A percentile compares a stretch with the other conserved stretches of the same genome.
phyloP scores from a whole-genome alignment of 495 filamentous ascomycete species.

The Aspergillus bridgeri region DNA sequence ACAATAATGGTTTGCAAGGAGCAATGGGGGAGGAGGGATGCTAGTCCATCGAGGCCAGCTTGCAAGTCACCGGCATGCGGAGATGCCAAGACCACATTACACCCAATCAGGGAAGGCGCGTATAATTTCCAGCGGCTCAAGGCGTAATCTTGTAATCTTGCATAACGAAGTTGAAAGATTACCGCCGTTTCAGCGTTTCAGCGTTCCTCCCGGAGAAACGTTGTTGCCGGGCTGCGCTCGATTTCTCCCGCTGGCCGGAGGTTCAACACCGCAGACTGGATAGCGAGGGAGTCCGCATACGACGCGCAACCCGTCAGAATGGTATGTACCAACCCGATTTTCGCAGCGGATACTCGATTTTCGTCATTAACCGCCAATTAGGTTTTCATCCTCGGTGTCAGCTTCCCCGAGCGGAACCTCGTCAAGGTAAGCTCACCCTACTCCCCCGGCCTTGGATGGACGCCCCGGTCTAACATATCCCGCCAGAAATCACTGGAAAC shows the following conservation, averaged over 20 bases:
- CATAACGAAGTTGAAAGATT: conserved; percentile 2
- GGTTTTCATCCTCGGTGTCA: conserved; percentile 84
- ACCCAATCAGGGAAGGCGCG: conserved; percentile 2
- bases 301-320: conserved; percentile 23
- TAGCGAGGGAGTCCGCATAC: background rate
- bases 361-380: conserved; percentile 15
- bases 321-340: conserved; percentile 20
- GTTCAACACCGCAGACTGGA: conserved; percentile 10
- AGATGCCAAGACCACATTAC: conserved; percentile 19
- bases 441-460: conserved; percentile 5
- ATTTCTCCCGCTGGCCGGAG: conserved; percentile 28
- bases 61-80: conserved; percentile 29
- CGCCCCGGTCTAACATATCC: conserved; percentile 15
- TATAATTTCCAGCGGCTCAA: conserved; percentile 6
- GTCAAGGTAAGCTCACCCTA: conserved; percentile 60
- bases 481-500: conserved; percentile 73
- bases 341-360: background rate
- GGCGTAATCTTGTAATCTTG: background rate
- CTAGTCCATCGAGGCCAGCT: conserved; percentile 36
- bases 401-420: conserved; percentile 77
- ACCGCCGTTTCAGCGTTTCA: conserved; percentile 8
- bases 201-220: conserved; percentile 29
- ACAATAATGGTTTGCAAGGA: conserved; percentile 11
- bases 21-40: conserved; percentile 13
- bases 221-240: conserved; percentile 31